phyloP scores from a whole-genome alignment of 345 rosid genomes.

The Lepidium sativum region DNA sequence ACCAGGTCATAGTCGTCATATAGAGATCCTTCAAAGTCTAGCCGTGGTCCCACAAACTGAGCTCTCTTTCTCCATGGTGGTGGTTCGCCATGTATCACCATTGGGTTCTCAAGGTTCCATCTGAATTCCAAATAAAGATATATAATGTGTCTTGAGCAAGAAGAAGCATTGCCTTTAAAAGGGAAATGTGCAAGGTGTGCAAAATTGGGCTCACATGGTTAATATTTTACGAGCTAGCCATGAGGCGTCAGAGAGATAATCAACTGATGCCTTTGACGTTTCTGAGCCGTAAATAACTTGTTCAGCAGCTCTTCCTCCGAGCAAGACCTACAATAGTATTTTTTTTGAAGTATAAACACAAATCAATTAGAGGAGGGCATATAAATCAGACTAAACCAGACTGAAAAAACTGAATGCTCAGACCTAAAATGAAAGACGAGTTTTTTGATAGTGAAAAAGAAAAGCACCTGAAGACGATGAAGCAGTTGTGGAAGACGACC shows the following conservation, averaged over 20 bases:
- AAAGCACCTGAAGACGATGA: slow-evolving; percentile 79
- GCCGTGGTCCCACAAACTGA: slow-evolving; percentile 75
- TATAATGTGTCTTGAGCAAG: background rate
- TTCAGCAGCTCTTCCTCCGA: slow-evolving; percentile 96
- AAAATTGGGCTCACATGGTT: slow-evolving; percentile 41
- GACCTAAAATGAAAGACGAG: background rate
- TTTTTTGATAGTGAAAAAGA: background rate
- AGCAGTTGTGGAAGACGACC: slow-evolving; percentile 84
- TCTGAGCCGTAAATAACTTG: slow-evolving; percentile 83
- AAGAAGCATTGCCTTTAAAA: background rate
- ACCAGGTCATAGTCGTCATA: slow-evolving; percentile 63
- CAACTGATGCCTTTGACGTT: slow-evolving; percentile 75
- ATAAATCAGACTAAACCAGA: no score
- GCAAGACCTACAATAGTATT: slow-evolving; percentile 46
- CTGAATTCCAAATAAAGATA: slow-evolving; percentile 29
- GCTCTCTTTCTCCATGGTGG: slow-evolving; percentile 79
- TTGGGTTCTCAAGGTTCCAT: slow-evolving; percentile 91
- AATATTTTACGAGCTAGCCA: slow-evolving; percentile 96
- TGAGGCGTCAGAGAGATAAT: slow-evolving; percentile 86
- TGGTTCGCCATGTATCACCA: slow-evolving; percentile 91
- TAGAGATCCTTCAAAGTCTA: slow-evolving; percentile 91
- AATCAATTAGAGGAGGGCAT: no score
- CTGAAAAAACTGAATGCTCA: background rate
- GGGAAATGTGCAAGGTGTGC: background rate
- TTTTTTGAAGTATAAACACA: no score